Evolutionary conservation across 768 basidiomycete genomes (phyloP), one percentile per base, ranked within the genome.

Genomic region (Cantharellus anzutake): DNA sequence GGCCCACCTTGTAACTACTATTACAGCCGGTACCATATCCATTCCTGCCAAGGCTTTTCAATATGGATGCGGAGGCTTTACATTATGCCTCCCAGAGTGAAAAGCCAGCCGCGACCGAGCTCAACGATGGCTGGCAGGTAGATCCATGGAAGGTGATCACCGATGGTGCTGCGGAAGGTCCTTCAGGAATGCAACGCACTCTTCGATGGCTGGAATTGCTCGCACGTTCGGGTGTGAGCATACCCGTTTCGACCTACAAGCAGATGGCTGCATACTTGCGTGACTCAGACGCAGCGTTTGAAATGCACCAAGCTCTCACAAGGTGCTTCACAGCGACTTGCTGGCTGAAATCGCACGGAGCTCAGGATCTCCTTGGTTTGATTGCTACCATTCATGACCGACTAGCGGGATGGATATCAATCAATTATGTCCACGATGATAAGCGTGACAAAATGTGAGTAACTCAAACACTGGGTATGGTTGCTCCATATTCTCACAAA

Each of bases 171-270:
- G 70, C 68, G 1, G 68, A 72, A 60, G 74, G 73, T 40, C 62
- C 66, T 48, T 69, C 73, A 4, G 76, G 77, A 16, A 71, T 81
- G 48, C 65, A 70, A 29, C 73, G 71, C 40, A 74, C 76, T 42
- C 67, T 86, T 41, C 71, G 72, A 51, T 84, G 82, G 80, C 73
- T 88, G 20, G 73, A 74, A 50, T 68, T 81, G 50, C 73, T 85
- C 64, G 75, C 82, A 34, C 72, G 73, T 55, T 83, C 84, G 4
- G 84, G 82, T 2, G 75, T 85, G 37, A 78, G 82, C 42, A 73
- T 87, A 40, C 76, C 84, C 2, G 69, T 75, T 3, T 59, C 71
- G 2, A 74, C 74, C 3, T 80, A 81, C 64, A 67, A 70, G 37
- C 75, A 75, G 42, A 76, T 81, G 52, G 71, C 74, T 3, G 62